These are phyloP conservation scores for Phialocephala subalpina DNA, from an alignment of 2,329 filamentous ascomycete species.

Conservation along the genomic window DNA sequence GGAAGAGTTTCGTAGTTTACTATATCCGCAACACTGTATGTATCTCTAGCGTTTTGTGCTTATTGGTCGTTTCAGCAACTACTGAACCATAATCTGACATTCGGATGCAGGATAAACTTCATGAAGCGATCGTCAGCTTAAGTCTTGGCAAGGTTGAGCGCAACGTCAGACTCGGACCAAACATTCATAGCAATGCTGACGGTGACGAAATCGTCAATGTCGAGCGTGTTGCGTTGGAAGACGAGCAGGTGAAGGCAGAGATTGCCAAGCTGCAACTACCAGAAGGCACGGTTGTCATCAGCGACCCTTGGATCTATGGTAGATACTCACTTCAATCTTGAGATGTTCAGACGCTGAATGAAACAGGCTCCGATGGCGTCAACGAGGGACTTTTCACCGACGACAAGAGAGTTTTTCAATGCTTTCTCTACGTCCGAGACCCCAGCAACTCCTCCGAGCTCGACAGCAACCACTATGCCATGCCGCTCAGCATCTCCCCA, in stretches of 20 bases:
- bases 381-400: conserved; percentile 55
- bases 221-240: conserved; percentile 61
- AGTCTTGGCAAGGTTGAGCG: conserved; percentile 57
- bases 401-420: conserved; percentile 62
- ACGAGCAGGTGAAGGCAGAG: conserved; percentile 64
- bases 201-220: conserved; percentile 66
- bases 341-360: conserved; percentile 14
- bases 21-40: conserved; percentile 67
- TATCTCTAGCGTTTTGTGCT: background rate
- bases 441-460: conserved; percentile 63
- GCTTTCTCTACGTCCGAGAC: conserved; percentile 72
- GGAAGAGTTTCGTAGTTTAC: conserved; percentile 64
- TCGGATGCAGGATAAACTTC: conserved; percentile 61
- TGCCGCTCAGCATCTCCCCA: conserved; percentile 70
- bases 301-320: conserved; percentile 61
- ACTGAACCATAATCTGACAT: conserved; percentile 1
- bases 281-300: conserved; percentile 63
- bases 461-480: conserved; percentile 75
- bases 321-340: background rate
- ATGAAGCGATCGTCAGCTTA: conserved; percentile 65
- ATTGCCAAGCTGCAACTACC: conserved; percentile 69
- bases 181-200: conserved; percentile 66
- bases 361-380: conserved; percentile 57
- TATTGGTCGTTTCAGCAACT: background rate
- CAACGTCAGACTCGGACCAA: conserved; percentile 65